Percentiles rank a stretch among this genome's conserved stretches.
Evolutionary conservation across 202 grass and related monocot species (phyloP).

Genomic region (Eragrostis tef): DNA sequence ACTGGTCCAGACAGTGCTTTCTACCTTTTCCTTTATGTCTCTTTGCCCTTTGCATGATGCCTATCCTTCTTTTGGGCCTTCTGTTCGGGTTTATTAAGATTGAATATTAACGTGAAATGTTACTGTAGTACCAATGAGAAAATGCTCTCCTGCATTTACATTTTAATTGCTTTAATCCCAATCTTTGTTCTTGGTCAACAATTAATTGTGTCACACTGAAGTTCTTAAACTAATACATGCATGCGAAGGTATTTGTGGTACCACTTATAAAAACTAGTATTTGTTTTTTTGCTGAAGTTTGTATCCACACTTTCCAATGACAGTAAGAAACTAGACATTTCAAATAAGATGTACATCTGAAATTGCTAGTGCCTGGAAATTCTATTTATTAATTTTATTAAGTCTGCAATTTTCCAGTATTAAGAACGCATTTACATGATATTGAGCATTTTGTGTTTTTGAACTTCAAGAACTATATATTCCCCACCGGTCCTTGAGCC

Average conservation of each 20-base stretch:
- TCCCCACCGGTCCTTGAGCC: not conserved
- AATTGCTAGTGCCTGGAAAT: not conserved
- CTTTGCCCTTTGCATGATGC: slow-evolving; percentile 62
- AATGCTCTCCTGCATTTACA: not conserved
- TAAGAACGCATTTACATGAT: not conserved
- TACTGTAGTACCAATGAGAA: not conserved
- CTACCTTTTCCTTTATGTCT: slow-evolving; percentile 53
- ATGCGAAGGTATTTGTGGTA: not conserved
- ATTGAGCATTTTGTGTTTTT: not conserved
- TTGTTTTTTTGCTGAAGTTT: not conserved
- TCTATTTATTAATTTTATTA: not conserved
- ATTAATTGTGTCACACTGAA: not conserved
- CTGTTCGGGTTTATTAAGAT: slow-evolving; percentile 26
- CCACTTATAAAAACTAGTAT: not conserved
- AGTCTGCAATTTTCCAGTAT: not conserved
- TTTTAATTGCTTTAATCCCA: slow-evolving; percentile 24
- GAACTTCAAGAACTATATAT: not conserved
- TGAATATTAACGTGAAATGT: slow-evolving; percentile 23
- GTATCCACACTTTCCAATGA: not conserved
- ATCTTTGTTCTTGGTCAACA: slow-evolving; percentile 12
- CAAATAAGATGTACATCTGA: not conserved
- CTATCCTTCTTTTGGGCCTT: slow-evolving; percentile 46
- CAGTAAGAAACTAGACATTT: not conserved
- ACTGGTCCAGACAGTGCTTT: slow-evolving; percentile 56
- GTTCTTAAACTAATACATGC: not conserved